Evolutionary conservation across 768 basidiomycete species (phyloP), one percentile per base, ranked within the genome.

Genomic region (Phlebiopsis gigantea): DNA sequence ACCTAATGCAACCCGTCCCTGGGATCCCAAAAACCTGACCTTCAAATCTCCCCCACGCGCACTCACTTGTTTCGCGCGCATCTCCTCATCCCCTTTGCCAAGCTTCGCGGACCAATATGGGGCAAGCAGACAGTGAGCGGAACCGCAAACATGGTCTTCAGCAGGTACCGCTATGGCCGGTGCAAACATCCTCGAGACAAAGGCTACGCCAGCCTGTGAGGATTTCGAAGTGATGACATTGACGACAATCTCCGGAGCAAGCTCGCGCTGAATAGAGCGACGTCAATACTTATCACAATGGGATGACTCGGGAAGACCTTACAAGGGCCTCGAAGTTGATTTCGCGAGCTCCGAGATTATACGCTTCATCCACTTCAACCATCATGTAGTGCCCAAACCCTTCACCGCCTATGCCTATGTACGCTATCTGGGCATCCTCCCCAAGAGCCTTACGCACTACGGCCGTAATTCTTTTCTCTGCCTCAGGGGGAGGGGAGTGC

Each of bases 121-220:
- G 1, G 63, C 70, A 31, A 79, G 56, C 39, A 82, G 53, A 46
- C 75, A 74, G 60, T 83, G 82, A 0, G 81, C 79, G 34, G 77
- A 77, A 14, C 81, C 82, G 57, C 79, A 82, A 7, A 81, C 80
- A 17, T 69, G 73, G 57, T 83, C 81, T 66, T 82, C 80, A 4
- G n/a, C n/a, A n/a, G 69, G 69, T 17, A 50, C 65, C 62, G 55
- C 59, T 7, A 56, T 26, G 1, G 46, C 49, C 6, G 78, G 79
- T 5, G 75, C 68, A 61, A 83, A 81, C 73, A 82, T 77, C 4
- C 82, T 73, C 6, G 81, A 80, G 21, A 75, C 66, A 65, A 80
- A 83, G 15, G 61, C 62, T 50, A 71, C 71, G 10, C 71, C 60
- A 5, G 63, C 63, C 26, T 61, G 69, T 0, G 71, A 65, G 4